These are phyloP conservation scores for Leishmania braziliensis DNA, from an alignment of 208 protist genomes.

Conservation along the genomic window DNA sequence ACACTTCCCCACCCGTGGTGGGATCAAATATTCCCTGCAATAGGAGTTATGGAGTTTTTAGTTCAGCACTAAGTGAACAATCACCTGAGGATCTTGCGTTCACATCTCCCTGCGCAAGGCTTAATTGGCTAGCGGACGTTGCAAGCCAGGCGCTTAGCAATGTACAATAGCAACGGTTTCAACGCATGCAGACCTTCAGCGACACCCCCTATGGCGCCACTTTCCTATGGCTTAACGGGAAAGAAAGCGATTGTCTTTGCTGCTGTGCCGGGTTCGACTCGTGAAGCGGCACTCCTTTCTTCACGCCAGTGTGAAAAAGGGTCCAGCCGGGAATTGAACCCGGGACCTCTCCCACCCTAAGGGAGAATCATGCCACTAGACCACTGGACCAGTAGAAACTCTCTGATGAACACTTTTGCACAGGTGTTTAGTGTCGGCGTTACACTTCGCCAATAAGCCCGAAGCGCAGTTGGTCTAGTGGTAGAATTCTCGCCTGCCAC, in stretches of 20 bases:
- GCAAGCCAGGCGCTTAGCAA: too few relatives aligned
- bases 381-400: conserved; percentile 69
- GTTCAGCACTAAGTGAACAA: conserved; percentile 80
- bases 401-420: not conserved
- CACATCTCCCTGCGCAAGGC: conserved; percentile 91
- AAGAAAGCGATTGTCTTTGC: not conserved
- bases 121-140: conserved; percentile 14
- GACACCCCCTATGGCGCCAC: too few relatives aligned
- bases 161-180: not conserved
- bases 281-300: not conserved
- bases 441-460: not conserved
- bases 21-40: conserved; percentile 56
- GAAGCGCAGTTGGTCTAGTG: conserved; percentile 60
- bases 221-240: not conserved
- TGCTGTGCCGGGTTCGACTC: not conserved
- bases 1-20: conserved; percentile 43
- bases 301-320: conserved; percentile 35
- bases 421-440: not conserved
- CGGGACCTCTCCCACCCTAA: conserved; percentile 93
- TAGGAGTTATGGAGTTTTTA: conserved; percentile 67
- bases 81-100: conserved; percentile 92
- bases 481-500: conserved; percentile 93
- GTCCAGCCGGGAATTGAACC: conserved; percentile 86
- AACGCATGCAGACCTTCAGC: not conserved
- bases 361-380: conserved; percentile 94